Evolutionary conservation across 257 asterid species (phyloP).

Genomic region (Asclepias syriaca): DNA sequence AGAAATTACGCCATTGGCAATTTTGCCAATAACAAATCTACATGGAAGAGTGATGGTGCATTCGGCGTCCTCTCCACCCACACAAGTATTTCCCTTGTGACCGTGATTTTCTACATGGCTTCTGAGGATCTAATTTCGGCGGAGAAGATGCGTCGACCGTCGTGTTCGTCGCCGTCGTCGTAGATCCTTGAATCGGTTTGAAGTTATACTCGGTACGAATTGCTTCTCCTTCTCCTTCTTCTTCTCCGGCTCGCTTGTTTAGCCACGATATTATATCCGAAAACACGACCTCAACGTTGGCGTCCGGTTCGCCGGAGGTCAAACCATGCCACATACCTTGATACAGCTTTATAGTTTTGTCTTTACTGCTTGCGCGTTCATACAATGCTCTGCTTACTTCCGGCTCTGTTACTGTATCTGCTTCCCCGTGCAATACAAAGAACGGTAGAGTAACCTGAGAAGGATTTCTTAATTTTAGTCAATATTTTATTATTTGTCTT

Average conservation of each 20-base stretch:
- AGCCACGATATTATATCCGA: constrained; percentile 80
- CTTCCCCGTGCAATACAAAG: constrained; percentile 85
- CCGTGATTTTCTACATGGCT: constrained; percentile 15
- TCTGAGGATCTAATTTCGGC: constrained; percentile 7
- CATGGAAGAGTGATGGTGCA: constrained; percentile 44
- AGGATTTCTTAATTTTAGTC: no score
- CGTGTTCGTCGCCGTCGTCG: constrained; percentile 13
- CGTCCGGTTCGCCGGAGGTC: constrained; percentile 45
- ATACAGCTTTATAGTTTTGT: constrained; percentile 81
- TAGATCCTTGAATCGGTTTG: constrained; percentile 5
- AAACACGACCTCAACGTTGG: constrained; percentile 56
- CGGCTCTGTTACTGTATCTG: constrained; percentile 86
- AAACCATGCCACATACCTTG: constrained; percentile 79
- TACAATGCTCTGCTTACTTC: constrained; percentile 74
- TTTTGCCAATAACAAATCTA: constrained; percentile 8
- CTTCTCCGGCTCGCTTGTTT: constrained; percentile 35
- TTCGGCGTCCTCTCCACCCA: constrained; percentile 49
- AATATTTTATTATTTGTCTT: no score
- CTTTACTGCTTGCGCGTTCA: constrained; percentile 56
- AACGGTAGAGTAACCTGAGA: constrained; percentile 80
- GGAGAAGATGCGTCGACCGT: constrained; percentile 16
- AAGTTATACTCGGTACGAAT: background rate
- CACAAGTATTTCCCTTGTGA: constrained; percentile 40
- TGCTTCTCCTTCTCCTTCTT: background rate
- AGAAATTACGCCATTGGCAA: background rate